Conservation (phyloP, 805 yeast species). For the Pichia nanzhaoensis region DNA sequence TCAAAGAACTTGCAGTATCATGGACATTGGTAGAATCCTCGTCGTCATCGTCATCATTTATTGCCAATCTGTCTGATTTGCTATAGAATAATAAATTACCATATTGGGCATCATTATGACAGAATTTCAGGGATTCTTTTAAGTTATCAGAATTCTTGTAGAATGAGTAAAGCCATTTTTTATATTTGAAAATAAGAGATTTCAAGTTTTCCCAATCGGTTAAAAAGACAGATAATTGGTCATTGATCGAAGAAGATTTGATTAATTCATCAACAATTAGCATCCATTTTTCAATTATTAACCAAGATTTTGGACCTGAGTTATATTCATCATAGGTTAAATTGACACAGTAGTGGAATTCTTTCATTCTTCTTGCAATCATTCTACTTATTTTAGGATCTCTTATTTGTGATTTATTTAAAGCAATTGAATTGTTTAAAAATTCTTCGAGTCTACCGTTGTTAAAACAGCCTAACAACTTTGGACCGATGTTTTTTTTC, state of each 20-base stretch:
- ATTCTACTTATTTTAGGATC: slow-evolving; percentile 69
- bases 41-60: slow-evolving; percentile 26
- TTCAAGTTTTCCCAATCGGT: slow-evolving; percentile 46
- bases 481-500: slow-evolving; percentile 77
- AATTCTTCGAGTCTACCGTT: slow-evolving; percentile 96
- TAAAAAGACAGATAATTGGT: slow-evolving; percentile 36
- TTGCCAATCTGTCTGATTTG: slow-evolving; percentile 23
- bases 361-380: slow-evolving; percentile 95
- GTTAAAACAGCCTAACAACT: slow-evolving; percentile 76
- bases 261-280: slow-evolving; percentile 38
- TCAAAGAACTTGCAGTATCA: not conserved
- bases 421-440: slow-evolving; percentile 72
- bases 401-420: slow-evolving; percentile 67
- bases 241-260: slow-evolving; percentile 29
- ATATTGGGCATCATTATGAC: slow-evolving; percentile 96
- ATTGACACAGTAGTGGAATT: slow-evolving; percentile 75
- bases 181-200: slow-evolving; percentile 43
- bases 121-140: slow-evolving; percentile 57
- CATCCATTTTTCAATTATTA: slow-evolving; percentile 66
- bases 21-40: too few relatives aligned
- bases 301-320: slow-evolving; percentile 66
- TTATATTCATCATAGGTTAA: slow-evolving; percentile 50
- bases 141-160: slow-evolving; percentile 38
- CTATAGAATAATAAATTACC: slow-evolving; percentile 72
- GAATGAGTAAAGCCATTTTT: slow-evolving; percentile 51